phyloP scores from a whole-genome alignment of 164 flowering plant genomes.

The Berberis vulgaris region DNA sequence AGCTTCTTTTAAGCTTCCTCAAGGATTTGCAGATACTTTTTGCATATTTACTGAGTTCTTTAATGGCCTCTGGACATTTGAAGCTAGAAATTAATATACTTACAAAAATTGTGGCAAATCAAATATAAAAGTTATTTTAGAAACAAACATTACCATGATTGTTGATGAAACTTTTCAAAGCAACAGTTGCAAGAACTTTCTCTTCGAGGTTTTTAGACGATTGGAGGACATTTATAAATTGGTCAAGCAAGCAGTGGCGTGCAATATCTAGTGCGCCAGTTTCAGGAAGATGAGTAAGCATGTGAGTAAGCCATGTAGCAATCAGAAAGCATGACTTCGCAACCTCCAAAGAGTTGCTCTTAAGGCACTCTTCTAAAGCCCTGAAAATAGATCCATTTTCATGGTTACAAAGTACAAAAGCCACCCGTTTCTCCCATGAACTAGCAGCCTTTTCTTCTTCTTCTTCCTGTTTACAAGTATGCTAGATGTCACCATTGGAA shows the following conservation, averaged over 20 bases:
- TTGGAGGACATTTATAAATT: slow-evolving; percentile 53
- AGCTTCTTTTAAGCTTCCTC: slow-evolving; percentile 51
- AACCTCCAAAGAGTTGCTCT: slow-evolving; percentile 55
- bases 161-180: slow-evolving; percentile 45
- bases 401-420: slow-evolving; percentile 68
- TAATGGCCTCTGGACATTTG: slow-evolving; percentile 34
- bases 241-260: slow-evolving; percentile 44
- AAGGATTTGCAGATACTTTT: slow-evolving; percentile 50
- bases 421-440: slow-evolving; percentile 61
- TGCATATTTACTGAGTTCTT: slow-evolving; percentile 53
- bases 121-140: too few species aligned
- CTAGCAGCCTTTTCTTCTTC: slow-evolving; percentile 52
- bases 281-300: slow-evolving; percentile 54
- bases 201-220: slow-evolving; percentile 64
- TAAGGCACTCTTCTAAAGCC: slow-evolving; percentile 64
- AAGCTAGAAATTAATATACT: neutral
- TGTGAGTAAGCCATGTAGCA: slow-evolving; percentile 60
- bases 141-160: slow-evolving; percentile 37
- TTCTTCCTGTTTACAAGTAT: slow-evolving; percentile 34
- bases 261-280: slow-evolving; percentile 49
- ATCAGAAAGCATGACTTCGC: slow-evolving; percentile 54
- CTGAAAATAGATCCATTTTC: slow-evolving; percentile 59
- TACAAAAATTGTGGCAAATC: too few species aligned
- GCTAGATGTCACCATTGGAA: neutral
- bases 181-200: slow-evolving; percentile 54